Base-by-base conservation (phyloP, 2,329 filamentous ascomycete genomes). In the Ophiostoma quercus region DNA sequence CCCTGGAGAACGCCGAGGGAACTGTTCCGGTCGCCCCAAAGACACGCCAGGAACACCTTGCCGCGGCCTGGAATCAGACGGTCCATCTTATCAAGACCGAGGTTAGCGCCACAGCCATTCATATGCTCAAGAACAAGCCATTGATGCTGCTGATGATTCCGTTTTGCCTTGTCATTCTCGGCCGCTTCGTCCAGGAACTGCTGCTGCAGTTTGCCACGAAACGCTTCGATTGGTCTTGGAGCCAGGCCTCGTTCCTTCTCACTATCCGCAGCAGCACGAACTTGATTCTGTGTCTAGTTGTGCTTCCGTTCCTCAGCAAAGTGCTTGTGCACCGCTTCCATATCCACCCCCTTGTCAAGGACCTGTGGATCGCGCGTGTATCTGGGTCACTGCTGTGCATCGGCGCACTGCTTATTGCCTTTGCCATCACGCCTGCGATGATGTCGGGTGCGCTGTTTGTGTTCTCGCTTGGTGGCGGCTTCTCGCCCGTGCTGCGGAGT, bases 151-250 rank as follows among this genome's bases (percentile, higher is more conserved):
- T 84, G 3, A 77, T 82, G 22, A 3, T 79, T 1, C 78, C 80
- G 0, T 76, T 81, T 19, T 74, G 75, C 1, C 75, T 80, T 16
- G 75, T 77, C 9, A 69, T 79, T 5, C 57, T 77, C 0, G 75
- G 78, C 32, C 78, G 79, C 62, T 77, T 76, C 63, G 75, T 77
- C 32, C 75, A 77, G 67, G 78, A 79, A 3, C 71, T 84, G 29
- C 71, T 85, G 6, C 73, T 87, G 2, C 86, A 87, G 74, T 87
- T 87, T 73, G 79, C 83, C 69, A 83, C 82, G 0, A 83, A 81
- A 66, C 79, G 84, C 6, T 87, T 84, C 74, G 68, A 76, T 39
- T 83, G 84, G 79, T 80, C 79, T 8, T 83, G 82, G 81, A 80
- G 79, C 57, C 66, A 60, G 76, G 82, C 82, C 14, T 80, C 82